Evolutionary conservation across 345 rosid genomes (phyloP).

Genomic region (Mallotus nudiflorus): DNA sequence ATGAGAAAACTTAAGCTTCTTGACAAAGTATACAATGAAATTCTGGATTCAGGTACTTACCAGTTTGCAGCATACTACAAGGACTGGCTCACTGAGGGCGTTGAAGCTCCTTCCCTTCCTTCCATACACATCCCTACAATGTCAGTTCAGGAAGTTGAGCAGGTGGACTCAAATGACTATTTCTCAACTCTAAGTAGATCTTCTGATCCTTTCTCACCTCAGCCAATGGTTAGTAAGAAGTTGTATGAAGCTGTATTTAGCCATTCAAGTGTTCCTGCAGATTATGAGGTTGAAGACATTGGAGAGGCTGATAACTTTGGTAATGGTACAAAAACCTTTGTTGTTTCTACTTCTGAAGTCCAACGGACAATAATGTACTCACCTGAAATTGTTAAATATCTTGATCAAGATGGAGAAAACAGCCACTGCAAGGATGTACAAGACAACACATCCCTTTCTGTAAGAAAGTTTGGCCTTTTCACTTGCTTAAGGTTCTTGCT

Average conservation of each 20-base stretch:
- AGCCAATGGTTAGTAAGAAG: conserved; percentile 58
- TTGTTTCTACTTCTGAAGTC: conserved; percentile 37
- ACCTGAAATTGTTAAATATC: conserved; percentile 35
- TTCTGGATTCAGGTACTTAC: conserved; percentile 55
- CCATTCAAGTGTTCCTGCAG: conserved; percentile 33
- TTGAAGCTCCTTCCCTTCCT: conserved; percentile 58
- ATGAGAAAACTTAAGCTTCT: conserved; percentile 50
- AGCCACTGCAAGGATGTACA: conserved; percentile 19
- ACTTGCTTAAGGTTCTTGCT: background rate
- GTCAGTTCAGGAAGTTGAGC: conserved; percentile 31
- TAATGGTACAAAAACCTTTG: conserved; percentile 27
- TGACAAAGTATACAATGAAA: conserved; percentile 53
- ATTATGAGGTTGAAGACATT: conserved; percentile 28
- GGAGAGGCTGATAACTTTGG: conserved; percentile 19
- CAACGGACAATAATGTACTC: conserved; percentile 33
- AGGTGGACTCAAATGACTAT: conserved; percentile 28
- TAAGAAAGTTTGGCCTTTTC: conserved; percentile 30
- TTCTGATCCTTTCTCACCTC: conserved; percentile 38
- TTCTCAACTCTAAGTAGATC: conserved; percentile 38
- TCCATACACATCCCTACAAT: conserved; percentile 41
- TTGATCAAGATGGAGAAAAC: conserved; percentile 27
- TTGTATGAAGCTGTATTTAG: conserved; percentile 46
- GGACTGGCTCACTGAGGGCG: conserved; percentile 62
- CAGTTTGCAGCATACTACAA: conserved; percentile 64
- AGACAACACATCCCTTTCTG: conserved; percentile 32